phyloP scores from a whole-genome alignment of 2,329 filamentous ascomycete species.

The Claviceps africana region DNA sequence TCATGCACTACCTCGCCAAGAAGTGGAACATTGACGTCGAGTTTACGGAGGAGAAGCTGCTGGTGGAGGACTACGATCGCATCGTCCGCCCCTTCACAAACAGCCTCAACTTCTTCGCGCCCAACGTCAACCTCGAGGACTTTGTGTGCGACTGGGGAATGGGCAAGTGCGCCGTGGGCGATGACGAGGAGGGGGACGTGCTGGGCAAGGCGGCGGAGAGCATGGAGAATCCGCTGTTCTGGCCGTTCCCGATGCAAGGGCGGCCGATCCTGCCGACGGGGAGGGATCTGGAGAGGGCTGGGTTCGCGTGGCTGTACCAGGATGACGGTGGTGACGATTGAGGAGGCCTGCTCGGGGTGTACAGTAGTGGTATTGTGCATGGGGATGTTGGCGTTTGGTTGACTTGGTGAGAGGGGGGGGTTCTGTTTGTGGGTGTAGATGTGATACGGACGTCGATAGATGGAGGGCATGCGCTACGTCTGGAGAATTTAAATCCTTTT shows the following conservation, averaged over 20 bases:
- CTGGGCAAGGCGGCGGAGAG: slow-evolving; percentile 20
- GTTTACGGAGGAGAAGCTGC: slow-evolving; percentile 19
- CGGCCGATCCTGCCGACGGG: slow-evolving; percentile 38
- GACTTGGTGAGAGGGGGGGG: not conserved
- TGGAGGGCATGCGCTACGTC: not conserved
- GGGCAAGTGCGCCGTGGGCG: slow-evolving; percentile 7
- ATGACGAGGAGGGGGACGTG: slow-evolving; percentile 3
- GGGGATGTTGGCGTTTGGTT: not conserved
- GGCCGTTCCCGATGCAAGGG: slow-evolving; percentile 48
- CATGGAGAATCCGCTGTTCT: slow-evolving; percentile 42
- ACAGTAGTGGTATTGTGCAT: not conserved
- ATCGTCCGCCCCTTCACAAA: slow-evolving; percentile 32
- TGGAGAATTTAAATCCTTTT: no score
- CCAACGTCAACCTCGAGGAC: slow-evolving; percentile 33
- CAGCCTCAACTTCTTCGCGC: slow-evolving; percentile 44
- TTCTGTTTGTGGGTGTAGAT: not conserved
- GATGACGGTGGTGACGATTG: not conserved
- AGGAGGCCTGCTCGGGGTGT: not conserved
- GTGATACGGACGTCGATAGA: not conserved
- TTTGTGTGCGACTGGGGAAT: slow-evolving; percentile 33
- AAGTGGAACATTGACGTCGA: slow-evolving; percentile 45
- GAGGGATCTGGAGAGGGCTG: slow-evolving; percentile 33
- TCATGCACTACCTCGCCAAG: slow-evolving; percentile 40
- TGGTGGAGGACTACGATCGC: slow-evolving; percentile 23
- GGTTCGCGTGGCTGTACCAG: slow-evolving; percentile 28